A percentile compares a stretch with the other conserved stretches of the same genome.
phyloP scores from a whole-genome alignment of 805 yeast genomes.

The Kodamaea fukazawae region DNA sequence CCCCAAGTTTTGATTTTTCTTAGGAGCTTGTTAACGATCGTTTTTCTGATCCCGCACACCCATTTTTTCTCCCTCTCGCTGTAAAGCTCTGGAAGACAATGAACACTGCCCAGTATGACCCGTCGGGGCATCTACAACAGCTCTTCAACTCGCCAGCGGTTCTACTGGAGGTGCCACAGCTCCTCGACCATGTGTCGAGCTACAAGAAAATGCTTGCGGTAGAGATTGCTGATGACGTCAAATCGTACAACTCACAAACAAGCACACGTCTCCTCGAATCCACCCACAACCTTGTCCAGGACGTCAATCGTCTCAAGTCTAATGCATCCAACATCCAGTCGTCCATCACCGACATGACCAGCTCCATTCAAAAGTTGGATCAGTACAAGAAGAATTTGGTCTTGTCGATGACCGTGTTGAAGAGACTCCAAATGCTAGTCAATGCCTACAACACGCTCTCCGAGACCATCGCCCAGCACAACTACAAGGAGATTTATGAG shows the following conservation, averaged over 20 bases:
- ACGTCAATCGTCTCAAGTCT: slow-evolving; percentile 46
- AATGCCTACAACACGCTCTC: slow-evolving; percentile 67
- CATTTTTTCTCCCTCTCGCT: background rate
- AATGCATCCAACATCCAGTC: slow-evolving; percentile 56
- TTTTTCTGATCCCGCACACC: background rate
- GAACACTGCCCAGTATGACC: slow-evolving; percentile 7
- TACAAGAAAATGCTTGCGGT: slow-evolving; percentile 51
- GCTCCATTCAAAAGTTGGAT: slow-evolving; percentile 75
- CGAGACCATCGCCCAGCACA: slow-evolving; percentile 42
- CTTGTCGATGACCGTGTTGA: slow-evolving; percentile 78
- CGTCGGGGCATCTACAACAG: slow-evolving; percentile 6
- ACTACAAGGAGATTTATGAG: slow-evolving; percentile 55
- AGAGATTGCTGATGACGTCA: slow-evolving; percentile 41
- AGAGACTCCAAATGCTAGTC: slow-evolving; percentile 81
- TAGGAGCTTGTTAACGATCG: too few species aligned
- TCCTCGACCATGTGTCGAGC: slow-evolving; percentile 47
- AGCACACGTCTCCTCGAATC: slow-evolving; percentile 25
- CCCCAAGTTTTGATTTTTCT: too few species aligned
- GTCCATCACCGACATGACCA: slow-evolving; percentile 67
- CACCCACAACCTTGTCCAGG: slow-evolving; percentile 38
- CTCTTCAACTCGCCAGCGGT: slow-evolving; percentile 41
- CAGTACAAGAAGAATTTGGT: slow-evolving; percentile 81
- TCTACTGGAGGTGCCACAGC: slow-evolving; percentile 48
- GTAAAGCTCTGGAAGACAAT: background rate
- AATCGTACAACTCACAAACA: slow-evolving; percentile 28